A percentile compares a stretch with the other conserved stretches of the same genome.
phyloP scores from a whole-genome alignment of 768 basidiomycete species.

The Trametes meyenii region DNA sequence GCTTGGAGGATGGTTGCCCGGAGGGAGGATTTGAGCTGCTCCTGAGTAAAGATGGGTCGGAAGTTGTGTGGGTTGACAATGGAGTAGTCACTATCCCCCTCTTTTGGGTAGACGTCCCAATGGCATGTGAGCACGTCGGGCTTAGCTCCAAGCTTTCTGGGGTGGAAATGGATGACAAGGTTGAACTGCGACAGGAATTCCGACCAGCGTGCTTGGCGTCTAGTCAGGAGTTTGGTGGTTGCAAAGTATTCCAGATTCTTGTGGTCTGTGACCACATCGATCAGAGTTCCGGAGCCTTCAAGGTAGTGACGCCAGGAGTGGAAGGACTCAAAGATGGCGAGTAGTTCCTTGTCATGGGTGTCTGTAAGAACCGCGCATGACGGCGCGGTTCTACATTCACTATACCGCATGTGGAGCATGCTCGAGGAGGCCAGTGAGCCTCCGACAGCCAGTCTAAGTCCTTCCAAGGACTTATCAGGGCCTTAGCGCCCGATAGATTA shows the following conservation, averaged over 20 bases:
- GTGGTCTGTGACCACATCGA: slow-evolving; percentile 38
- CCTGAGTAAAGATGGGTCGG: slow-evolving; percentile 21
- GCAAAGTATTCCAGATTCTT: slow-evolving; percentile 43
- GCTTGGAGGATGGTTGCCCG: slow-evolving; percentile 21
- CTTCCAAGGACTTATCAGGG: no score
- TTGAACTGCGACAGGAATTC: slow-evolving; percentile 29
- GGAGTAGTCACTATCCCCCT: slow-evolving; percentile 29
- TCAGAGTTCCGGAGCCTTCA: slow-evolving; percentile 14
- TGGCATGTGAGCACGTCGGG: slow-evolving; percentile 26
- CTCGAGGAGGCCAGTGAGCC: no score
- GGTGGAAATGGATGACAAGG: slow-evolving; percentile 18
- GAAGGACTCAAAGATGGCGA: slow-evolving; percentile 45
- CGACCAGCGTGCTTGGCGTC: slow-evolving; percentile 42
- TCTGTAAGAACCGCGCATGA: no score
- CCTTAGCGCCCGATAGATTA: no score
- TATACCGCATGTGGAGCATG: no score
- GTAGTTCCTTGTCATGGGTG: slow-evolving; percentile 53
- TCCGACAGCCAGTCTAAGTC: no score
- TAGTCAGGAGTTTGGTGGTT: slow-evolving; percentile 34
- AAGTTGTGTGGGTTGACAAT: slow-evolving; percentile 27
- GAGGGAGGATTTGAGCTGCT: slow-evolving; percentile 27
- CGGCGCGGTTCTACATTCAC: no score
- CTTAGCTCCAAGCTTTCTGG: slow-evolving; percentile 8
- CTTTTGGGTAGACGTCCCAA: slow-evolving; percentile 29
- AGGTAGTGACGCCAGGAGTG: slow-evolving; percentile 31